Base-by-base conservation (phyloP, 768 basidiomycete species). In the Nevesoporus exiguus region DNA sequence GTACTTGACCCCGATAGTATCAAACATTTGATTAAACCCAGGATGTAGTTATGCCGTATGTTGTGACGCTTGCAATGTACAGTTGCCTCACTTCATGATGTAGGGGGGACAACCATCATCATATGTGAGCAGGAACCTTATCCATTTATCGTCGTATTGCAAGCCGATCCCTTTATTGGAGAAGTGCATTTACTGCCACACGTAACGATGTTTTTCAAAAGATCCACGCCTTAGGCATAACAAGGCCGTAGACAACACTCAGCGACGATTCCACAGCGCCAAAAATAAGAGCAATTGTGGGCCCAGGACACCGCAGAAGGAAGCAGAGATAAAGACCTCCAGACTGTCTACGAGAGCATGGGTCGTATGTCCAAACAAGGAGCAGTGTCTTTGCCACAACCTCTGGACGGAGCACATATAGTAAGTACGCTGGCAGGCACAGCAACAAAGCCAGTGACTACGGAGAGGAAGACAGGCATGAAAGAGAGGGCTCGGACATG, bases 1-100 rank as follows among this genome's bases (percentile, higher is more conserved):
- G 80, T 89, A 17, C 73, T 90, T 17, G 80, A 89, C 63, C 85
- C 86, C 22, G 67, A 71, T 27, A 77, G 77, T 27, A 61, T 84
- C 25, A 67, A 69, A 53, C 62, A 75, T 43, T 66, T 82, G 72
- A 79, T 86, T 58, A 83, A 81, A 59, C 70, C 81, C 0, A 66
- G 62, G 24, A 33, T 77, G 47, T 76, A 58, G 3, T 13, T 21
- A 17, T 13, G 10, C 11, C 14, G 3, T 14, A 15, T 3, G 15
- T 36, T 6, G 14, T 33, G 17, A 36, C 17, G 6, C 34, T 6
- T 36, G 14, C 34, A 36, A 36, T 15, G 17, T 36, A 36, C 34
- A 15, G 17, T 5, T 36, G 34, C 17, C 13, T 13, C 5, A 33
- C 34, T 36, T 3, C 4, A 13, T 5, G 17, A 5, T 15, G 34